Evolutionary conservation across 495 filamentous ascomycete genomes (phyloP), one percentile per base, ranked within the genome.

Genomic region (Apodospora peruviana): DNA sequence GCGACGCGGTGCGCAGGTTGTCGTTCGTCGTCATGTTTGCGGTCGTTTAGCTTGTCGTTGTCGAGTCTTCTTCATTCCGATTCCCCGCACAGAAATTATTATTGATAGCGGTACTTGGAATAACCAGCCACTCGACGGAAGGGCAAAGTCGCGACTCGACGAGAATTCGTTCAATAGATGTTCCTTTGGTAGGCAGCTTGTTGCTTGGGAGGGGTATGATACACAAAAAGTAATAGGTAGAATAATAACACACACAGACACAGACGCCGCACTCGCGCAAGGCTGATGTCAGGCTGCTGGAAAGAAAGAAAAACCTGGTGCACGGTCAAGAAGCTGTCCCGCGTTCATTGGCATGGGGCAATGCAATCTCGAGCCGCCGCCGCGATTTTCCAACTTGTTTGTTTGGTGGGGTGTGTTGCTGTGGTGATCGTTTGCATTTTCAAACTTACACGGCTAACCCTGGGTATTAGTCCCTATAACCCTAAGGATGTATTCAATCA

Each of bases 1-100:
- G 81, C 47, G 91, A 95, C 21, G 93, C 93, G 48, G 89, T 88
- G 56, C 85, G 80, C 39, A 96, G 72, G 68, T 87, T 91, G 47
- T 85, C 80, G 46, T 79, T 66, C 61, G 94, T 90, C 82, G 93
- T 93, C 67, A 71, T 72, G 25, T 29, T 59, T 44, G 38, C 39
- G 40, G 41, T 38, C 47, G 46, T 22, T 40, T 14, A 5, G 14
- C 27, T 12, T 27, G 18, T 45, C 41, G 35, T 41, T 11, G 17
- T 37, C 19, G 24, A 18, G 2, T 18, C 16, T 21, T 18, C 34
- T 34, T 34, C 24, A 35, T 35, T 34, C 37, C 14, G 37, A 9
- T 18, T 14, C 11, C 32, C 16, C 11, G 2, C 7, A 7, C 27
- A 32, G 32, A 7, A 35, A 10, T 35, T 11, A 7, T 35, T n/a